These are phyloP conservation scores for Penicillium dipodomyicola DNA, from an alignment of 495 filamentous ascomycete species.

Conservation along the genomic window DNA sequence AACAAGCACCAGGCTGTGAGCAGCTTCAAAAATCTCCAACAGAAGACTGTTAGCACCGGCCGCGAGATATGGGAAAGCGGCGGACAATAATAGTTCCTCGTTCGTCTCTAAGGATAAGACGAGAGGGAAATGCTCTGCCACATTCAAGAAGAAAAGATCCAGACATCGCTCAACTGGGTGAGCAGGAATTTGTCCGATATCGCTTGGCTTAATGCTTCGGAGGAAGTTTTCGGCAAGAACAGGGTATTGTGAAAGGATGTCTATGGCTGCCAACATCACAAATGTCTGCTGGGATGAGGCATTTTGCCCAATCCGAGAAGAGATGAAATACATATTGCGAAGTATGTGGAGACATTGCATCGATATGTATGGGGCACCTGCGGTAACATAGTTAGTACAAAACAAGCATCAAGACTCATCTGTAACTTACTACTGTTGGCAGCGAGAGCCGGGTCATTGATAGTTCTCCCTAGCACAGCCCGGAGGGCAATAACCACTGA, in stretches of 20 bases:
- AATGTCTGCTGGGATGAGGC: conserved; percentile 81
- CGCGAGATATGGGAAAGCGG: conserved; percentile 74
- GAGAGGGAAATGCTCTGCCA: conserved; percentile 79
- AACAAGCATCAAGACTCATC: not conserved
- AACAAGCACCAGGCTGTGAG: conserved; percentile 82
- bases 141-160: conserved; percentile 91
- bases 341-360: conserved; percentile 75
- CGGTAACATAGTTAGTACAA: not conserved
- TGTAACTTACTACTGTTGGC: conserved; percentile 51
- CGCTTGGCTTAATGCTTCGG: conserved; percentile 55
- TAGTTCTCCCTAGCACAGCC: conserved; percentile 65
- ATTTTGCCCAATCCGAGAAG: conserved; percentile 69
- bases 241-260: conserved; percentile 76
- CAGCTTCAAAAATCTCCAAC: conserved; percentile 83
- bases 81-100: conserved; percentile 70
- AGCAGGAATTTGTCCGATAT: conserved; percentile 62
- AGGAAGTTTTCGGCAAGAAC: conserved; percentile 68
- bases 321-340: conserved; percentile 83
- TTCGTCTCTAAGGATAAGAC: conserved; percentile 60
- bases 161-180: conserved; percentile 76
- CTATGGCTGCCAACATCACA: conserved; percentile 82
- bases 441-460: conserved; percentile 54
- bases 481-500: conserved; percentile 72
- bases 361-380: conserved; percentile 67
- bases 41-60: conserved; percentile 60